Base-by-base conservation (phyloP, 352 stramenopile genomes). In the Phytopythium boreale region DNA sequence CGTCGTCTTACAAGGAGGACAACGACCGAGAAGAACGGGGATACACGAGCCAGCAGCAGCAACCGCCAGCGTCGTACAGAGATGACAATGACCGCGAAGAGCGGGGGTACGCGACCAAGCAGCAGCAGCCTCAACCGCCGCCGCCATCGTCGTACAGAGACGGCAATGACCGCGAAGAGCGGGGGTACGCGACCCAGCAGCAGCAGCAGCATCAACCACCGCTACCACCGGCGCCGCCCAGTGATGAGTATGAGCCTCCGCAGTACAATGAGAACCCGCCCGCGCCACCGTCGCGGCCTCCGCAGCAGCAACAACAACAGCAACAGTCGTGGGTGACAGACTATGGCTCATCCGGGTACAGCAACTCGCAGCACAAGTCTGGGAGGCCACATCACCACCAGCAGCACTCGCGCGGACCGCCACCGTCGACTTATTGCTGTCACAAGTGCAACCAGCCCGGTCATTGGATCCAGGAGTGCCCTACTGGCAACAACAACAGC, bases 401-500 rank as follows among this genome's bases (percentile, higher is more conserved):
- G 52, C 61, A 73, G n/a, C 58, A 71, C 4, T 44, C 51, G 22
- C 69, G 52, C 4, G 64, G 68, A 22, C 71, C 72, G 2, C 84
- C 84, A 3, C 86, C 84, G 9, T 63, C 72, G 5, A 84, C 77
- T 26, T 95, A 95, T 34, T 74, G 83, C 55, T 95, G 86, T 49
- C 84, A 89, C 62, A 92, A 92, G 39, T 95, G 86, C 66, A 78
- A 77, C 19, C 72, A 83, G 44, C 80, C 82, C 26, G 86, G 86
- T 5, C 86, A 95, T 52, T 95, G 86, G 86, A 93, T 93, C 43
- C 80, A 92, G 26, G 68, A 91, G 19, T 94, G 84, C 56, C 71
- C 81, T 10, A 72, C 69, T 34, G 53, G 17, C n/a, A 72, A 70
- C 41, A 66, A 69, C 15, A 70, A 62, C 15, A 22, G 36, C 52